Evolutionary conservation across 192 early-diverging fungal species (phyloP).

Genomic region (Chytriomyces sp.): DNA sequence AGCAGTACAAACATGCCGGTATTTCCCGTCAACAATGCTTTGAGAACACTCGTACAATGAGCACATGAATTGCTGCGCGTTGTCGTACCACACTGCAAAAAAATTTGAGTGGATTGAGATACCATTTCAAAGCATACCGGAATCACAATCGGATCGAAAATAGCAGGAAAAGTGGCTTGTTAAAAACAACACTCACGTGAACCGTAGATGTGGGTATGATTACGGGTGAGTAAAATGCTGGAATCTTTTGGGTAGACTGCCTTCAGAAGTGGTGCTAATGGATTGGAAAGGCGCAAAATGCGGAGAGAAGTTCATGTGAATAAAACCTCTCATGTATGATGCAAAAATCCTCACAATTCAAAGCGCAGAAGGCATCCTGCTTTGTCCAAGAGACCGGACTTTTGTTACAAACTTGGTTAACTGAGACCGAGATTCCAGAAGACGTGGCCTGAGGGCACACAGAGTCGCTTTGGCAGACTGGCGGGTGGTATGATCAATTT

Average conservation of each 20-base stretch:
- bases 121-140: background rate
- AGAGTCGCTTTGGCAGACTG: constrained; percentile 49
- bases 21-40: constrained; percentile 26
- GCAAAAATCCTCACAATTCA: constrained; percentile 32
- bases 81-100: constrained; percentile 46
- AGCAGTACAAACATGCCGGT: constrained; percentile 46
- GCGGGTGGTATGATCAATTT: background rate
- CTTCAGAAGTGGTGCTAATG: constrained; percentile 43
- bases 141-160: constrained; percentile 4
- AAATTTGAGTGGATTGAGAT: constrained; percentile 34
- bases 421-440: constrained; percentile 15
- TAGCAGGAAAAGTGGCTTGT: background rate
- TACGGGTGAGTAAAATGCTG: constrained; percentile 45
- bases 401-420: constrained; percentile 56
- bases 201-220: constrained; percentile 20
- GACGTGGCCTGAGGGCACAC: constrained; percentile 50
- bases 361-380: constrained; percentile 46
- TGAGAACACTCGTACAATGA: constrained; percentile 47
- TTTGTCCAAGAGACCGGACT: constrained; percentile 50
- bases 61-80: constrained; percentile 61
- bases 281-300: background rate
- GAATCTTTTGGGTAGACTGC: constrained; percentile 50
- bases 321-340: no score
- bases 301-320: no score
- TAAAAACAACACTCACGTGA: background rate